Percentiles rank a stretch among this genome's conserved stretches.
phyloP scores from a whole-genome alignment of 1,284 basidiomycete genomes.

The Leccinum glutinopallens region DNA sequence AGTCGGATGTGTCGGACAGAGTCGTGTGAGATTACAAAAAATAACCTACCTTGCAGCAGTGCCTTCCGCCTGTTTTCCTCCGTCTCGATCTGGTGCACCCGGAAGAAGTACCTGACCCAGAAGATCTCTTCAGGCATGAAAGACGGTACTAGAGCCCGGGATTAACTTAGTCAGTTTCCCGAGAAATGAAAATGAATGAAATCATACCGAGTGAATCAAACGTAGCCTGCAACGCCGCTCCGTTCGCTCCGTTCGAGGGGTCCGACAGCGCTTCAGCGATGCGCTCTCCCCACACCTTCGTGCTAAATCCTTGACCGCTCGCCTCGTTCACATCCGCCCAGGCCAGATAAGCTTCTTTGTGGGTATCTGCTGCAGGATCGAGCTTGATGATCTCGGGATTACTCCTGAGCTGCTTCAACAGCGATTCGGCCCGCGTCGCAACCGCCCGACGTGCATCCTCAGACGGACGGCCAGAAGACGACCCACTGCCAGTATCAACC shows the following conservation, averaged over 20 bases:
- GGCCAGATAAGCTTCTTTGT: conserved; percentile 58
- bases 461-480: too few relatives aligned
- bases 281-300: conserved; percentile 53
- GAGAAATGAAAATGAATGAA: too few relatives aligned
- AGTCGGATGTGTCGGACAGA: conserved; percentile 13
- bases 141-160: conserved; percentile 61
- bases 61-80: conserved; percentile 62
- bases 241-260: conserved; percentile 54
- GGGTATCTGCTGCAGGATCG: too few relatives aligned
- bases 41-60: conserved; percentile 41
- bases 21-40: background rate
- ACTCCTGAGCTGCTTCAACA: too few relatives aligned
- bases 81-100: conserved; percentile 80
- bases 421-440: too few relatives aligned
- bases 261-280: conserved; percentile 54
- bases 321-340: conserved; percentile 61
- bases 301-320: conserved; percentile 55
- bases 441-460: too few relatives aligned
- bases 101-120: conserved; percentile 93
- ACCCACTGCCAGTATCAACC: too few relatives aligned
- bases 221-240: conserved; percentile 59
- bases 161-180: conserved; percentile 1
- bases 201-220: conserved; percentile 62
- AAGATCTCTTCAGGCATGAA: conserved; percentile 71
- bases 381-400: too few relatives aligned